phyloP scores from a whole-genome alignment of 257 asterid genomes.

The Primulina eburnea region DNA sequence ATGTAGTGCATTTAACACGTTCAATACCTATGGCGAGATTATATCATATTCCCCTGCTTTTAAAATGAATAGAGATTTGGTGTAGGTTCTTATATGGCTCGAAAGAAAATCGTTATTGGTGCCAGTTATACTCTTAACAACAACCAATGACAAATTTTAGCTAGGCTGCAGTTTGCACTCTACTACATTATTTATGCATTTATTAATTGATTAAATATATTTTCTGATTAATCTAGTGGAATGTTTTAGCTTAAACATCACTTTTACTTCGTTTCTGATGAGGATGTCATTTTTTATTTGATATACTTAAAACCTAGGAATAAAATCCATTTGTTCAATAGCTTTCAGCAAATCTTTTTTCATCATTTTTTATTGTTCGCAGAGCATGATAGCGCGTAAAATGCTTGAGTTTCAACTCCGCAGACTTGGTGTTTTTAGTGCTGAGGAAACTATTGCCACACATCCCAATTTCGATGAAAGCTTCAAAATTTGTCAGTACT shows the following conservation, averaged over 20 bases:
- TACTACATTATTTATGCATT: not conserved
- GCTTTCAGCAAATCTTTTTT: not conserved
- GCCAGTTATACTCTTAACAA: not conserved
- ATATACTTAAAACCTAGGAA: not conserved
- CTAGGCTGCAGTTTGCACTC: not conserved
- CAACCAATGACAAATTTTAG: not conserved
- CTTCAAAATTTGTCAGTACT: slow-evolving; percentile 64
- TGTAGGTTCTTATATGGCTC: too few relatives aligned
- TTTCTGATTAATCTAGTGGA: not conserved
- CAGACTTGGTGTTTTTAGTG: slow-evolving; percentile 74
- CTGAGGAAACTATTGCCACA: slow-evolving; percentile 57
- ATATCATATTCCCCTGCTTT: not conserved
- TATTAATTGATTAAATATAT: not conserved
- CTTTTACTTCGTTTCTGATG: not conserved
- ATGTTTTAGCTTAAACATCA: not conserved
- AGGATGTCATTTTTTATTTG: slow-evolving; percentile 8
- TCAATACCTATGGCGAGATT: not conserved
- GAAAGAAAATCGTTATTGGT: not conserved
- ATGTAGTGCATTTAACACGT: not conserved
- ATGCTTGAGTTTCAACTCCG: slow-evolving; percentile 88
- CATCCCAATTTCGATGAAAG: slow-evolving; percentile 69
- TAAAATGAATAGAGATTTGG: not conserved
- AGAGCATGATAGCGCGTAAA: slow-evolving; percentile 95
- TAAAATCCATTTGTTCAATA: not conserved
- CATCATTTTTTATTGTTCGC: slow-evolving; percentile 24